Conservation (phyloP, 2,329 filamentous ascomycete species). For the Diaporthe citrichinensis region DNA sequence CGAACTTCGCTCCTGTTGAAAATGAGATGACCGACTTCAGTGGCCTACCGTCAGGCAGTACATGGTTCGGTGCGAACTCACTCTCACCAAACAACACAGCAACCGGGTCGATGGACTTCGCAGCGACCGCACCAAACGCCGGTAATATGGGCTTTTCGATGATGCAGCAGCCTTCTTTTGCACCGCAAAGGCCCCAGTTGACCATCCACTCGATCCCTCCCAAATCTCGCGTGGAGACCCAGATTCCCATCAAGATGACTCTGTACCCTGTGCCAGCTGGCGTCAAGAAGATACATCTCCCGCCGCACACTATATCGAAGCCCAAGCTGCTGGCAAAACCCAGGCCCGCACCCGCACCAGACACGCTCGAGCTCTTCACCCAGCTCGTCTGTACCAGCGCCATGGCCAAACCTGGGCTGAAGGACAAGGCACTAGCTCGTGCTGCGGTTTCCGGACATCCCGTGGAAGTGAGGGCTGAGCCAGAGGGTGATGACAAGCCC, state of each 20-base stretch:
- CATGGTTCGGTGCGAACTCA: conserved; percentile 37
- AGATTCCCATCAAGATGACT: conserved; percentile 89
- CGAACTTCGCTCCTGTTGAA: conserved; percentile 63
- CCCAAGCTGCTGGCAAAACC: conserved; percentile 89
- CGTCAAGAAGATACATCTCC: conserved; percentile 86
- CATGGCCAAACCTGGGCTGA: conserved; percentile 80
- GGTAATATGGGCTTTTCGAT: conserved; percentile 36
- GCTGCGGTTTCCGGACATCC: conserved; percentile 61
- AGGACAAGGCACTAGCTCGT: conserved; percentile 76
- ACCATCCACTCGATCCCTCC: conserved; percentile 71
- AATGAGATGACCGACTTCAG: conserved; percentile 55
- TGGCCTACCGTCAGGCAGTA: conserved; percentile 18
- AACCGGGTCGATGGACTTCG: conserved; percentile 43
- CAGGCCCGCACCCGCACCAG: conserved; percentile 73
- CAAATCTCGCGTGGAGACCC: conserved; percentile 96
- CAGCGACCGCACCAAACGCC: not conserved
- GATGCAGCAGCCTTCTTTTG: conserved; percentile 36
- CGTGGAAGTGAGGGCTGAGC: conserved; percentile 47
- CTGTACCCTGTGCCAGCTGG: conserved; percentile 81
- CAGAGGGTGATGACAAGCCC: conserved; percentile 77
- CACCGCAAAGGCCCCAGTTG: conserved; percentile 42
- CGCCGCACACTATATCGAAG: conserved; percentile 92
- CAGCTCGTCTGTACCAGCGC: conserved; percentile 93
- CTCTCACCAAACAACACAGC: conserved; percentile 52
- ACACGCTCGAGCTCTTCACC: conserved; percentile 84